Evolutionary conservation across 2,329 filamentous ascomycete genomes (phyloP), one percentile per base, ranked within the genome.

Genomic region (Sporothrix variecibatus): DNA sequence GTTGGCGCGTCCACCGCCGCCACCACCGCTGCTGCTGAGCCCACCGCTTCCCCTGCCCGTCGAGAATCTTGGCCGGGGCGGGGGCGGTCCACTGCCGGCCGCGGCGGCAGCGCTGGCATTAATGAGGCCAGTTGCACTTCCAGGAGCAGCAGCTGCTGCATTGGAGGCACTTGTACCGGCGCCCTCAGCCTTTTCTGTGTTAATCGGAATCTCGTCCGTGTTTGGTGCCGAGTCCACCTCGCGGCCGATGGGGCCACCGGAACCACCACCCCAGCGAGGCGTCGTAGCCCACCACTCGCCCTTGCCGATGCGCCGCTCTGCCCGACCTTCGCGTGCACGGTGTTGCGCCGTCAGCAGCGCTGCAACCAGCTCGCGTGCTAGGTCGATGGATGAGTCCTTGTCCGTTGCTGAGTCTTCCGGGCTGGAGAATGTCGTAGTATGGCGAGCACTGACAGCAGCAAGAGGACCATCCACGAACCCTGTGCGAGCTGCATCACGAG

Each of bases 341-440:
- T 91, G 89, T 79, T 92, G 90, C 0, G 90, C 90, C 8, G 89
- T 89, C 65, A 91, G 83, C 3, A 92, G 82, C 0, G 88, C 86
- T 3, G 89, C 88, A 38, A 90, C 82, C 0, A 91, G 80, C 79
- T 92, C 90, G 46, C 89, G 85, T 0, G 87, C 87, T 28, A 92
- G 84, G 78, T 92, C 92, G 56, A 90, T 83, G 40, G 87, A 82
- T 74, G 91, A 88, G 56, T 94, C 85, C 8, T 81, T 81, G 49
- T 85, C 81, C 38, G 62, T 26, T 26, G 76, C 17, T 17, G 28
- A 26, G 34, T 38, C 74, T 58, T 56, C 70, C 72, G 62, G 8
- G 38, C 76, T 9, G 77, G 77, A 68, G 78, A 92, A 92, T 38
- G 81, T 82, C 8, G 86, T 87, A 15, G 85, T 86, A 68, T 87